Conservation (phyloP, 108 stramenopile genomes). For the Chaetoceros muelleri region DNA sequence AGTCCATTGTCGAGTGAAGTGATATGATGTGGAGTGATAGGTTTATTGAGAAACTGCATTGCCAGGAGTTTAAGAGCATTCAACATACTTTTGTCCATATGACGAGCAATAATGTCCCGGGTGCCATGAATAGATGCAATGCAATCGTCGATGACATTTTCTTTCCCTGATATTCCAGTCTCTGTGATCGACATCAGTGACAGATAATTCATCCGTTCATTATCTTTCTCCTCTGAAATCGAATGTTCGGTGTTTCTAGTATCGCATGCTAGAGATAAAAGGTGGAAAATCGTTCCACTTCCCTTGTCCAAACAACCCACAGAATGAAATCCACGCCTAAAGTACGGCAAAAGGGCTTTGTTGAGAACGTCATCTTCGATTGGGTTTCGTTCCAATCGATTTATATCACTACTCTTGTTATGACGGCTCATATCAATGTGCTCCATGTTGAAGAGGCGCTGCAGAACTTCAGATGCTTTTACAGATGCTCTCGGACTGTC, state of each 20-base stretch:
- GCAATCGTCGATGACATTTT: neutral
- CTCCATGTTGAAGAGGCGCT: too few species aligned
- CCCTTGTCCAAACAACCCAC: neutral
- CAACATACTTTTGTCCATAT: slow-evolving; percentile 1
- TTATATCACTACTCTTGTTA: too few species aligned
- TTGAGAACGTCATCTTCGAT: neutral
- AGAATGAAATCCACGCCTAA: neutral
- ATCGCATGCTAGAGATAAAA: neutral
- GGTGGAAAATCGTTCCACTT: neutral
- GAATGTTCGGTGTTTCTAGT: too few species aligned
- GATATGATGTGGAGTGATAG: neutral
- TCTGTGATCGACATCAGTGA: slow-evolving; percentile 6
- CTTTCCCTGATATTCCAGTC: neutral
- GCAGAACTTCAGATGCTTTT: too few species aligned
- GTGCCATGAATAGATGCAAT: neutral
- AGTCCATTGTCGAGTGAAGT: neutral
- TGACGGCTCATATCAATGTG: too few species aligned
- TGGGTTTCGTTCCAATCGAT: too few species aligned
- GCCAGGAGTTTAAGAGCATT: neutral
- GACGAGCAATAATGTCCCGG: neutral
- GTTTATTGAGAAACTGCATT: neutral
- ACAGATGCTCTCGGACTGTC: too few species aligned
- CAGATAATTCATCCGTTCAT: neutral
- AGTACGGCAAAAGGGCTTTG: neutral
- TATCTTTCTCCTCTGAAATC: slow-evolving; percentile 1